A percentile compares a stretch with the other conserved stretches of the same genome.
phyloP scores from a whole-genome alignment of 2,329 filamentous ascomycete genomes.

The Nemania sp. region DNA sequence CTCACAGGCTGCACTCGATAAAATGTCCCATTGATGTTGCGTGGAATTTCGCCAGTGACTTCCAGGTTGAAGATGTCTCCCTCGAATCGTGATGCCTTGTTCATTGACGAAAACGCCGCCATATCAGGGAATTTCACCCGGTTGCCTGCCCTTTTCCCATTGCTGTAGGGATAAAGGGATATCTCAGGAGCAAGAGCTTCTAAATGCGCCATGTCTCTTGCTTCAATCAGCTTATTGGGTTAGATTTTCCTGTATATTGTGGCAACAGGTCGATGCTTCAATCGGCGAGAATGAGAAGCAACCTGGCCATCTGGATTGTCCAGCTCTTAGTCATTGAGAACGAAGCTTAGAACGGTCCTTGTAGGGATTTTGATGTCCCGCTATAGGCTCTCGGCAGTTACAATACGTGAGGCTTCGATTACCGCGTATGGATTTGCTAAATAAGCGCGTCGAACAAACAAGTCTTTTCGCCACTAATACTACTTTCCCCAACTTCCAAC shows the following conservation, averaged over 20 bases:
- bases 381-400: slow-evolving; percentile 22
- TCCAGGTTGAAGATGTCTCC: slow-evolving; percentile 48
- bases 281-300: neutral
- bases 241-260: too few species aligned
- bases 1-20: slow-evolving; percentile 52
- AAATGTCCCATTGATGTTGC: slow-evolving; percentile 51
- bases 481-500: slow-evolving; percentile 21
- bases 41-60: slow-evolving; percentile 47
- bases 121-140: slow-evolving; percentile 42
- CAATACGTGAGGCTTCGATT: too few species aligned
- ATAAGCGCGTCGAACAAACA: neutral
- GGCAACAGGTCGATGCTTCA: too few species aligned
- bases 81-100: slow-evolving; percentile 44
- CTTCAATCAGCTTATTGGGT: neutral
- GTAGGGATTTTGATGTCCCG: slow-evolving; percentile 1
- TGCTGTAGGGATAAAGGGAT: slow-evolving; percentile 38
- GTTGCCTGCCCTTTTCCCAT: slow-evolving; percentile 34
- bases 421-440: too few species aligned
- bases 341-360: neutral
- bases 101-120: slow-evolving; percentile 42
- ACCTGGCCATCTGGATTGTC: neutral
- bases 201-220: slow-evolving; percentile 41
- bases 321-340: neutral
- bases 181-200: slow-evolving; percentile 41
- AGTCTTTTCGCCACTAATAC: neutral